A percentile compares a stretch with the other conserved stretches of the same genome.
Conservation (phyloP, 2,329 filamentous ascomycete species). For the Penicillium italicum region DNA sequence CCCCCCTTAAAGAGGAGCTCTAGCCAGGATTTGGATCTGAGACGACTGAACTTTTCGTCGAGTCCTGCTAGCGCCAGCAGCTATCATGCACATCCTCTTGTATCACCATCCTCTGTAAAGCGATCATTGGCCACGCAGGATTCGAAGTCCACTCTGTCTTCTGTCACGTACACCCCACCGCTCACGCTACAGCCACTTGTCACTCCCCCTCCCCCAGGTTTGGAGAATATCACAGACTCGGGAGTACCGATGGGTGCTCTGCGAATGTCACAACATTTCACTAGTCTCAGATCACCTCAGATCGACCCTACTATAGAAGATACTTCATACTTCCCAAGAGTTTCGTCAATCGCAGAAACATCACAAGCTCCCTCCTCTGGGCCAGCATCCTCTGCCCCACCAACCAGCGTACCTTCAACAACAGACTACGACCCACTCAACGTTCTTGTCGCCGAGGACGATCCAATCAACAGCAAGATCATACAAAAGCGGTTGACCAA, state of each 20-base stretch:
- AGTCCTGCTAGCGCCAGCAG: constrained; percentile 10
- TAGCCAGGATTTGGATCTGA: constrained; percentile 14
- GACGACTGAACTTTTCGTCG: background rate
- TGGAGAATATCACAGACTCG: constrained; percentile 33
- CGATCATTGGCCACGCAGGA: constrained; percentile 4
- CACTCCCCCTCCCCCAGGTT: constrained; percentile 26
- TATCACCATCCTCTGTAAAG: constrained; percentile 6
- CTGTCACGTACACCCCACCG: constrained; percentile 16
- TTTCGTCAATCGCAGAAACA: background rate
- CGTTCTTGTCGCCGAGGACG: constrained; percentile 81
- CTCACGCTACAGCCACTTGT: constrained; percentile 15
- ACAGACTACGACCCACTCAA: constrained; percentile 10
- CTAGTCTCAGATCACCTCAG: constrained; percentile 7
- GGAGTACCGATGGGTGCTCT: constrained; percentile 33
- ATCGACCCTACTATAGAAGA: background rate
- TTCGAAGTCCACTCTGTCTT: constrained; percentile 10
- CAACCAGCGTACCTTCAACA: constrained; percentile 6
- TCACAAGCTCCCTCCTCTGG: background rate
- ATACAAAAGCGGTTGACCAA: constrained; percentile 77
- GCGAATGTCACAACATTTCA: constrained; percentile 26
- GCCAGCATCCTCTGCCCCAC: background rate
- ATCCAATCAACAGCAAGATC: constrained; percentile 83
- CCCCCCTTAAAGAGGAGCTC: constrained; percentile 14
- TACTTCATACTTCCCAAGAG: constrained; percentile 19
- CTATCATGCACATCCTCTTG: background rate